phyloP scores from a whole-genome alignment of 177 flowering plant species.

The Viscum album region DNA sequence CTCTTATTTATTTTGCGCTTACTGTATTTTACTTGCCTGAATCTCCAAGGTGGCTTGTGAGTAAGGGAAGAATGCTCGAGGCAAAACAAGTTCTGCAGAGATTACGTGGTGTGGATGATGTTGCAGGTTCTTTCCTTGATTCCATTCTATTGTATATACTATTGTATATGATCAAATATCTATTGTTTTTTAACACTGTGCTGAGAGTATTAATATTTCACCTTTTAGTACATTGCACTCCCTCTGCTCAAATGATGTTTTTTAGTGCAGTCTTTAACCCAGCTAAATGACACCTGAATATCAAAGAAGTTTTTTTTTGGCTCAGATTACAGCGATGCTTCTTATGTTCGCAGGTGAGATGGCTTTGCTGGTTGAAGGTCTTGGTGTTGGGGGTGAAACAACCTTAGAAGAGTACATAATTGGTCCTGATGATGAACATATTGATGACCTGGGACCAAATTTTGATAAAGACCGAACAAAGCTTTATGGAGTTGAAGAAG shows the following conservation, averaged over 20 bases:
- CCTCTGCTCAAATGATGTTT: too few species aligned
- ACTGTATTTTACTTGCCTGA: conserved; percentile 38
- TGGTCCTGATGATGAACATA: conserved; percentile 28
- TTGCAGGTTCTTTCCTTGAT: conserved; percentile 26
- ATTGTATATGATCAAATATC: too few species aligned
- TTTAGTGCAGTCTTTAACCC: too few species aligned
- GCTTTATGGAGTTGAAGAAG: conserved; percentile 33
- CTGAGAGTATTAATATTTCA: too few species aligned
- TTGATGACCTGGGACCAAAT: conserved; percentile 19
- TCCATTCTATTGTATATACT: too few species aligned
- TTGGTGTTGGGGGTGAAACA: conserved; percentile 37
- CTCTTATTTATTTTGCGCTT: conserved; percentile 24
- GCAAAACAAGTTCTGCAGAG: conserved; percentile 35
- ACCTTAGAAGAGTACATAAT: conserved; percentile 43
- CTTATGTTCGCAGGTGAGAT: conserved; percentile 31
- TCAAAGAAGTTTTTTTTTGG: not conserved
- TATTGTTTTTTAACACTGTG: too few species aligned
- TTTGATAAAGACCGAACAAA: conserved; percentile 21
- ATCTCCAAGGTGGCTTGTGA: conserved; percentile 51
- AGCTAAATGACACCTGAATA: too few species aligned
- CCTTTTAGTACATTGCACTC: too few species aligned
- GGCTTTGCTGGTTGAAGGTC: conserved; percentile 51
- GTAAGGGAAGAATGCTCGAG: conserved; percentile 39
- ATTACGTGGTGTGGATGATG: conserved; percentile 41
- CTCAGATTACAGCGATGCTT: not conserved